phyloP scores from a whole-genome alignment of 2,329 filamentous ascomycete species.

The Epichloe scottii region DNA sequence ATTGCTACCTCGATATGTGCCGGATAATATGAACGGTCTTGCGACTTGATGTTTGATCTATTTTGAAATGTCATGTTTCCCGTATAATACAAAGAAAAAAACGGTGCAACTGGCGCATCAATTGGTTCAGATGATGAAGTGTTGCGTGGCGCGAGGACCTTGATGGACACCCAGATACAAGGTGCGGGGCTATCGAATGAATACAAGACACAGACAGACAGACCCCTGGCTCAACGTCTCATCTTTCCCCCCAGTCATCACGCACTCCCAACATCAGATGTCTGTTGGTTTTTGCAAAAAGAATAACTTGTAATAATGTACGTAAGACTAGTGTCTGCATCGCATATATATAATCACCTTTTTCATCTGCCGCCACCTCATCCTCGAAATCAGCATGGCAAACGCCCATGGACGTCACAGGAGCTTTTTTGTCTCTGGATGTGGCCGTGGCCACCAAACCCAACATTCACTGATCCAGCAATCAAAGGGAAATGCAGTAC shows the following conservation, averaged over 20 bases:
- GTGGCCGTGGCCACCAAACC: not conserved
- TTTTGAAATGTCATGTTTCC: no score
- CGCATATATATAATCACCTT: not conserved
- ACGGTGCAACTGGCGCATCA: no score
- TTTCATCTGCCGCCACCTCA: not conserved
- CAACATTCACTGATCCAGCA: not conserved
- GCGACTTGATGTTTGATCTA: no score
- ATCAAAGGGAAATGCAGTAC: not conserved
- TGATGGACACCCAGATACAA: not conserved
- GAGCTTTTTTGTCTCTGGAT: no score
- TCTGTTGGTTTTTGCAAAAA: not conserved
- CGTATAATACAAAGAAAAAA: no score
- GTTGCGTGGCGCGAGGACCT: not conserved
- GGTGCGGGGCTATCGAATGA: no score
- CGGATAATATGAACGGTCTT: no score
- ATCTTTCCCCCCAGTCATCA: not conserved
- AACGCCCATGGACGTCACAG: not conserved
- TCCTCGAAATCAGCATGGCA: not conserved
- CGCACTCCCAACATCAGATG: not conserved
- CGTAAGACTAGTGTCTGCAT: slow-evolving; percentile 1
- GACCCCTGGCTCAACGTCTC: not conserved
- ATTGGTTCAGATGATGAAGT: not conserved
- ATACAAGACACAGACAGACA: no score
- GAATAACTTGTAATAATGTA: not conserved
- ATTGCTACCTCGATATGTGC: no score